Evolutionary conservation across 2,329 filamentous ascomycete genomes (phyloP), one percentile per base, ranked within the genome.

Genomic region (Uncinocarpus reesii): DNA sequence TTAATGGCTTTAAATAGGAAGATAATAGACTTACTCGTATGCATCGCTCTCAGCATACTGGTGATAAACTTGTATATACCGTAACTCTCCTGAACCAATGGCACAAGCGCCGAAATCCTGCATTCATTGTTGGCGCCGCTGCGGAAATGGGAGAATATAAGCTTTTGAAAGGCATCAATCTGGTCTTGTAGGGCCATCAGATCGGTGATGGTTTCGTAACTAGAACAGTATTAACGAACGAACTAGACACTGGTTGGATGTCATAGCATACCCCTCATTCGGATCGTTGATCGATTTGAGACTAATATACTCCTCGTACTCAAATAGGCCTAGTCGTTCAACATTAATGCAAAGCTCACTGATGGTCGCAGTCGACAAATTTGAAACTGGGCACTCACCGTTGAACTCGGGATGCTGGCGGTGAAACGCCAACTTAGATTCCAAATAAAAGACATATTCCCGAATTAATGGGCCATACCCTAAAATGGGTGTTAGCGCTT

Each of bases 21-120:
- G 13, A 43, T 15, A 13, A 7, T 26, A 42, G 36, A 70, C 82
- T 62, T 73, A 89, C 85, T 88, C 2, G 86, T 90, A 65, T 98
- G 90, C 89, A 98, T 95, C 13, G 92, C 92, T 48, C 92, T 80
- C 53, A 98, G 71, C 92, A 98, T 98, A 83, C 92, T 98, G 0
- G 92, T 98, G 56, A 95, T 89, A 65, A 98, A 98, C 69, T 96
- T 96, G 75, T 98, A 98, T 58, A 98, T 96, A 41, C 92, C 92
- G 67, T 96, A 98, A 65, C 88, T 96, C 72, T 98, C 92, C 64
- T 95, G 87, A 2, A 98, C 92, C 36, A 98, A 72, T 2, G 89
- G 87, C 18, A 96, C 89, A 46, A 98, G 71, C 1, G 92, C 86
- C 11, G 90, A 93, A 60, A 98, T 98, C 53, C 90, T 79, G 66